Conservation (phyloP, 1,284 basidiomycete species). For the Schizophyllum amplum region DNA sequence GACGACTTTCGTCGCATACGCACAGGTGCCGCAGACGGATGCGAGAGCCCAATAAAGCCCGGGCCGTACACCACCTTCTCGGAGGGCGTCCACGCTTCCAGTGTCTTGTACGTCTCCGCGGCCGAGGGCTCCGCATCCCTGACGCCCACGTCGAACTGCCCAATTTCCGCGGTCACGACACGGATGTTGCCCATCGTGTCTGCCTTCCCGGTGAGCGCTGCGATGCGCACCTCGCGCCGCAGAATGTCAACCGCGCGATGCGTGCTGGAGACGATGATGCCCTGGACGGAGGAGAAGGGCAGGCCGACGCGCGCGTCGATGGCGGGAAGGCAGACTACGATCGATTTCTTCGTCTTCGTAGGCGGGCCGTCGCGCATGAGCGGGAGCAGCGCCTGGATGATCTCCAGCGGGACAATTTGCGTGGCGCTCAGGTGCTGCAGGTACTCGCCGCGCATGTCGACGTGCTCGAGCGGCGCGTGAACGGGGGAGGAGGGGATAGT, state of each 20-base stretch:
- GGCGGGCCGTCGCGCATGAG: constrained; percentile 46
- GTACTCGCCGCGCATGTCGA: constrained; percentile 56
- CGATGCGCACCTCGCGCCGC: constrained; percentile 56
- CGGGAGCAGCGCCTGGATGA: constrained; percentile 69
- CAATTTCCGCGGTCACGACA: constrained; percentile 61
- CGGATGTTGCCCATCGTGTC: constrained; percentile 54
- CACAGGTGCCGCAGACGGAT: constrained; percentile 26
- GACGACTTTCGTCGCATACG: constrained; percentile 42
- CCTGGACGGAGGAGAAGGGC: constrained; percentile 56
- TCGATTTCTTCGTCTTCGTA: constrained; percentile 40
- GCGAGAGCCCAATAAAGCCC: constrained; percentile 48
- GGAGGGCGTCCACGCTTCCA: constrained; percentile 61
- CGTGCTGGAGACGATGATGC: constrained; percentile 67
- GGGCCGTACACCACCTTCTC: constrained; percentile 64
- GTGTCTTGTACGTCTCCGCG: constrained; percentile 36
- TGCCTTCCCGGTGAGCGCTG: constrained; percentile 40
- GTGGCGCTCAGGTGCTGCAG: constrained; percentile 61
- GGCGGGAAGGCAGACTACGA: constrained; percentile 65
- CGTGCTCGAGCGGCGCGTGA: constrained; percentile 60
- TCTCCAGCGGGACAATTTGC: constrained; percentile 66
- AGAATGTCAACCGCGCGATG: constrained; percentile 63
- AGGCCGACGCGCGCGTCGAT: constrained; percentile 62
- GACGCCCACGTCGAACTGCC: constrained; percentile 38
- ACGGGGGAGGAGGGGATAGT: constrained; percentile 40
- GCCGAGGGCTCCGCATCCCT: constrained; percentile 15